Conservation (phyloP, 495 filamentous ascomycete genomes). For the Evansstolkia leycettana region DNA sequence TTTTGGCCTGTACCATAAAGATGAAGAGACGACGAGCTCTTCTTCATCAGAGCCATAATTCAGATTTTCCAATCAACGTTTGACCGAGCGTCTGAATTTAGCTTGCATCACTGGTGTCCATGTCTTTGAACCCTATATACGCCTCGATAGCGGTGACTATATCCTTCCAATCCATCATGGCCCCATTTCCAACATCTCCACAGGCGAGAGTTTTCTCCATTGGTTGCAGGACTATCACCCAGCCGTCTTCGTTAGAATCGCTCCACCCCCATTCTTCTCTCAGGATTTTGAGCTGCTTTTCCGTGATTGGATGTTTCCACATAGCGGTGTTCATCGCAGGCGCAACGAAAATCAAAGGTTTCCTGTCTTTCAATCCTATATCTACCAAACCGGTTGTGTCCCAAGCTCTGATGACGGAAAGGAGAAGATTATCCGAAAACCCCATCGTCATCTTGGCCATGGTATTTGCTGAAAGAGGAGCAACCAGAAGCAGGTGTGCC, state of each 20-base stretch:
- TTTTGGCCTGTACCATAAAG: conserved; percentile 17
- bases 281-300: conserved; percentile 47
- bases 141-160: conserved; percentile 52
- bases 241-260: conserved; percentile 36
- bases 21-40: neutral
- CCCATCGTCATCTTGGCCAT: neutral
- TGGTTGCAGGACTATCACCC: conserved; percentile 63
- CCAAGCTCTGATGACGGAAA: conserved; percentile 75
- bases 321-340: conserved; percentile 67
- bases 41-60: too few species aligned
- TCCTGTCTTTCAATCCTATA: neutral
- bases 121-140: neutral
- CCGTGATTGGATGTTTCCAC: conserved; percentile 66
- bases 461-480: conserved; percentile 30
- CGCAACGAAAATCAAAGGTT: conserved; percentile 41
- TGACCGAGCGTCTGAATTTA: neutral
- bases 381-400: conserved; percentile 46
- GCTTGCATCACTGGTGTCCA: neutral
- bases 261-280: conserved; percentile 6
- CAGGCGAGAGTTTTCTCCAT: conserved; percentile 65
- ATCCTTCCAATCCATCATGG: conserved; percentile 65
- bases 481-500: conserved; percentile 72
- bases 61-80: neutral
- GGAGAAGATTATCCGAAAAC: conserved; percentile 37
- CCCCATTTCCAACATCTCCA: conserved; percentile 67